Conservation (phyloP, 2,329 filamentous ascomycete species). For the Monilinia fructigena region DNA sequence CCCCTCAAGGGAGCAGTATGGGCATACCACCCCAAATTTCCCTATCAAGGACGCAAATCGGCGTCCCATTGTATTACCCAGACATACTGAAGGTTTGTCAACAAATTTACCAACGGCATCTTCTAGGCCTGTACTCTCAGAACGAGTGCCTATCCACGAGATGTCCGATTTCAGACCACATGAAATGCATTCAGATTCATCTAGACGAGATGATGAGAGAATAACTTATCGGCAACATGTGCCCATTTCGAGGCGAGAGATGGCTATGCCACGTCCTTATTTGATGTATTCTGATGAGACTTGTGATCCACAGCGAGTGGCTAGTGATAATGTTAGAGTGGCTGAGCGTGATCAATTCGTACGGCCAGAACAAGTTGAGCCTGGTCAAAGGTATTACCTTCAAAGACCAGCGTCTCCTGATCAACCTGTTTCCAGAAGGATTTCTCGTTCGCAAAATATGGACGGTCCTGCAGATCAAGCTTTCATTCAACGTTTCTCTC, state of each 20-base stretch:
- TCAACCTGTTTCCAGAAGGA: conserved; percentile 29
- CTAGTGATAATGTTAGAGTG: conserved; percentile 24
- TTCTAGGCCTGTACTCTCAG: conserved; percentile 27
- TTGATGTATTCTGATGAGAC: conserved; percentile 25
- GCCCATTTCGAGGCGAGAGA: conserved; percentile 24
- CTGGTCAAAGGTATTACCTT: conserved; percentile 24
- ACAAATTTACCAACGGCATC: conserved; percentile 27
- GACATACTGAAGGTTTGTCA: conserved; percentile 36
- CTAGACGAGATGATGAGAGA: conserved; percentile 27
- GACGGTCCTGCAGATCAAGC: conserved; percentile 32
- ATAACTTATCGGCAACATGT: conserved; percentile 22
- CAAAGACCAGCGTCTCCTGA: conserved; percentile 29
- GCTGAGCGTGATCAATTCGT: conserved; percentile 27
- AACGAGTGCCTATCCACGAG: conserved; percentile 35
- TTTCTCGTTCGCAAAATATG: conserved; percentile 33
- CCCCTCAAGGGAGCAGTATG: conserved; percentile 32
- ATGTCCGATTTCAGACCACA: conserved; percentile 29
- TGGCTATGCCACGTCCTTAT: conserved; percentile 24
- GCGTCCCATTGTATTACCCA: conserved; percentile 31
- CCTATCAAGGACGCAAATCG: conserved; percentile 31
- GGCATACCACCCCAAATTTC: conserved; percentile 23
- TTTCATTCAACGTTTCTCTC: conserved; percentile 38
- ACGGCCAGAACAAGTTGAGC: conserved; percentile 28
- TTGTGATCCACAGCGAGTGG: conserved; percentile 26
- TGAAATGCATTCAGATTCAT: conserved; percentile 26